These are phyloP conservation scores for Anthostomella pinea DNA, from an alignment of 2,329 filamentous ascomycete species.

Conservation along the genomic window DNA sequence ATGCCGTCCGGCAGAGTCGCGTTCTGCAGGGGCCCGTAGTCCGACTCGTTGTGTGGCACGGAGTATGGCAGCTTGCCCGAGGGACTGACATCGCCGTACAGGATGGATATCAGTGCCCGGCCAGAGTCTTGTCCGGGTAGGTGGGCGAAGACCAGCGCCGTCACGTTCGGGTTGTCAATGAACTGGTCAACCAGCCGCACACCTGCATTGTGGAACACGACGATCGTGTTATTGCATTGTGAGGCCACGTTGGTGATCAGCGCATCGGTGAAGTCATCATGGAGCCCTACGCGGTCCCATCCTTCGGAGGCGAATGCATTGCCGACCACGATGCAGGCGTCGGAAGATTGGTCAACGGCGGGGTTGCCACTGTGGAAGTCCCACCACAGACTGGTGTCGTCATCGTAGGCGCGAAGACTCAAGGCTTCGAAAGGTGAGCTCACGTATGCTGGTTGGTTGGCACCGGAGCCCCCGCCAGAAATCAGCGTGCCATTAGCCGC, in stretches of 20 bases:
- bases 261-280: conserved; percentile 56
- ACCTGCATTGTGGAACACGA: conserved; percentile 62
- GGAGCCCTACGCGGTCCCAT: conserved; percentile 51
- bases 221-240: conserved; percentile 56
- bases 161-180: conserved; percentile 66
- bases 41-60: conserved; percentile 44
- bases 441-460: conserved; percentile 36
- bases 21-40: conserved; percentile 41
- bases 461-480: conserved; percentile 28
- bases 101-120: conserved; percentile 68
- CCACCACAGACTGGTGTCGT: conserved; percentile 45
- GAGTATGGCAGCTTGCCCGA: conserved; percentile 50
- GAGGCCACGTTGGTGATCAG: conserved; percentile 48
- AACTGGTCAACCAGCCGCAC: conserved; percentile 57
- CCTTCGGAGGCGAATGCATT: conserved; percentile 65
- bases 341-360: conserved; percentile 37
- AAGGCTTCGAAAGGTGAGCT: conserved; percentile 41
- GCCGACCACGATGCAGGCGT: conserved; percentile 59
- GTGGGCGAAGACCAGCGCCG: conserved; percentile 62
- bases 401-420: conserved; percentile 40
- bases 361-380: conserved; percentile 43
- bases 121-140: conserved; percentile 56
- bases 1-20: conserved; percentile 42
- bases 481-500: conserved; percentile 45
- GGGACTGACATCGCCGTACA: conserved; percentile 59